Evolutionary conservation across 345 rosid genomes (phyloP).

Genomic region (Eucalyptus curtisii): DNA sequence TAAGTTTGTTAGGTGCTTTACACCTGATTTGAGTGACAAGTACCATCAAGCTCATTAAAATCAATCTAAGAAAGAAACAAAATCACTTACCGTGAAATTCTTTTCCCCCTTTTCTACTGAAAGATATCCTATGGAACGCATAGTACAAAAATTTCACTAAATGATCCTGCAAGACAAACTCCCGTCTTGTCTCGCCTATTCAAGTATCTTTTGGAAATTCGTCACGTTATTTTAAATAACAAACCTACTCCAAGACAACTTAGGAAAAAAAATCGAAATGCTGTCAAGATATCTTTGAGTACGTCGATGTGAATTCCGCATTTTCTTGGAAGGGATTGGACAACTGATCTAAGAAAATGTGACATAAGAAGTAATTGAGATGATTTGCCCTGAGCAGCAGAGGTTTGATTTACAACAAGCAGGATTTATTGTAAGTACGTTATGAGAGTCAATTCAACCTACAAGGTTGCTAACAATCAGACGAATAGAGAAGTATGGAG

Average conservation of each 20-base stretch:
- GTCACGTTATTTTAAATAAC: background rate
- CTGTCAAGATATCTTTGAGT: background rate
- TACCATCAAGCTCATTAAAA: background rate
- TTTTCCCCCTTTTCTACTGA: background rate
- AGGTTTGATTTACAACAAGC: background rate
- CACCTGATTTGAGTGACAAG: background rate
- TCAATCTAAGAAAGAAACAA: background rate
- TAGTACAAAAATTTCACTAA: background rate
- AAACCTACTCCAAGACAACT: background rate
- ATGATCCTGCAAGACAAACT: background rate
- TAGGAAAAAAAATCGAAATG: background rate
- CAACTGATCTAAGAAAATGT: background rate
- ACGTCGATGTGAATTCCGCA: rapidly evolving
- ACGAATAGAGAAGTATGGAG: background rate
- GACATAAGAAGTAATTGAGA: background rate
- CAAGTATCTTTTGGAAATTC: background rate
- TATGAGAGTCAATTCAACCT: background rate
- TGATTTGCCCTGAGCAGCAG: background rate
- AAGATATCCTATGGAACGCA: rapidly evolving
- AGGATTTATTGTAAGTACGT: background rate
- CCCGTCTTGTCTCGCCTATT: background rate
- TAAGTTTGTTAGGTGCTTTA: background rate
- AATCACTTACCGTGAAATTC: background rate
- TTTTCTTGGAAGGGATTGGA: background rate
- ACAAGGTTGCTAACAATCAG: background rate